These are phyloP conservation scores for Saksenaea oblongispora DNA, from an alignment of 371 early-diverging fungal species.

Conservation along the genomic window DNA sequence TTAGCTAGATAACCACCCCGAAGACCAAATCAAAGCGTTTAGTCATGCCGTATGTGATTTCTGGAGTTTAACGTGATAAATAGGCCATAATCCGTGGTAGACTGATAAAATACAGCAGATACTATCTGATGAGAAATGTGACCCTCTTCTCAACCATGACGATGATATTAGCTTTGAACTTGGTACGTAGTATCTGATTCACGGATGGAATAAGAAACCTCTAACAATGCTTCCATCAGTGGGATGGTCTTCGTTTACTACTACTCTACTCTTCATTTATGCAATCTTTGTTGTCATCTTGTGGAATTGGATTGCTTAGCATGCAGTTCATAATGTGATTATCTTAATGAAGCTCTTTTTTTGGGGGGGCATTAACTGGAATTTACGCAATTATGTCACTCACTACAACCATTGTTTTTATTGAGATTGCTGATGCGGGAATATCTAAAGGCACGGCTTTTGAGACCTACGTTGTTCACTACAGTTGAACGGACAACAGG, in stretches of 20 bases:
- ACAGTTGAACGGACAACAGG: slow-evolving; percentile 22
- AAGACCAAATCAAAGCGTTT: background rate
- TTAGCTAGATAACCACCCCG: slow-evolving; percentile 45
- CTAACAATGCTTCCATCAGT: slow-evolving; percentile 9
- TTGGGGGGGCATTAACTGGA: slow-evolving; percentile 30
- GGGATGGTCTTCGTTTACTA: background rate
- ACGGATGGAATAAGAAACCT: slow-evolving; percentile 41
- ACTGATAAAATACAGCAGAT: slow-evolving; percentile 27
- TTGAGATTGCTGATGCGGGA: slow-evolving; percentile 55
- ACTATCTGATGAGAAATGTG: slow-evolving; percentile 45
- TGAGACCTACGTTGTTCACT: slow-evolving; percentile 32
- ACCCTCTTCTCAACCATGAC: slow-evolving; percentile 52
- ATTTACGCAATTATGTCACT: slow-evolving; percentile 29
- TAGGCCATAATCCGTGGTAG: slow-evolving; percentile 26
- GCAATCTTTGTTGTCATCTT: slow-evolving; percentile 2
- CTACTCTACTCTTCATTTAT: slow-evolving; percentile 37
- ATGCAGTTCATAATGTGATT: slow-evolving; percentile 34
- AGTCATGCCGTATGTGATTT: background rate
- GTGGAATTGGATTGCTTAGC: background rate
- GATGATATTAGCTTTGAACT: slow-evolving; percentile 34
- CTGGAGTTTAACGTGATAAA: slow-evolving; percentile 36
- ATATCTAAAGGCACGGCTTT: slow-evolving; percentile 54
- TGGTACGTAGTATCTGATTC: slow-evolving; percentile 28
- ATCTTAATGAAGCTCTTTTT: too few species aligned
- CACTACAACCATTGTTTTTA: slow-evolving; percentile 47